phyloP scores from a whole-genome alignment of 108 stramenopile species.

The Nitzschia sp. region DNA sequence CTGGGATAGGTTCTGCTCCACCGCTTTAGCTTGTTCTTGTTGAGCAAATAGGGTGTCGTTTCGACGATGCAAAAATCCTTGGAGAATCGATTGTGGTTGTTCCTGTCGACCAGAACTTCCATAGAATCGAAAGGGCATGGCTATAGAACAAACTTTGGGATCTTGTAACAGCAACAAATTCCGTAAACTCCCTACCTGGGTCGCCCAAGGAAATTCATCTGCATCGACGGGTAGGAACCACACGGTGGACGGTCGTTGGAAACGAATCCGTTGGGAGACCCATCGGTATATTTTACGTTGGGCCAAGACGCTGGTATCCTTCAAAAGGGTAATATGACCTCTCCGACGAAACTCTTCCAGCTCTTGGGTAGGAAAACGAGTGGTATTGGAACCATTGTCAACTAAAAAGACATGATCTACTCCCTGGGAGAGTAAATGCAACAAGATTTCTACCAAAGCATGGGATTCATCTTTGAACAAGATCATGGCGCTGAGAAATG shows the following conservation, averaged over 20 bases:
- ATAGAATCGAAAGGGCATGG: constrained; percentile 15
- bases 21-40: too few relatives aligned
- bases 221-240: constrained; percentile 12
- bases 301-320: neutral
- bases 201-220: constrained; percentile 22
- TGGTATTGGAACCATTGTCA: constrained; percentile 3
- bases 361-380: neutral
- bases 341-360: neutral
- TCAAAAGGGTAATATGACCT: constrained; percentile 1
- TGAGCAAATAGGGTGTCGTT: neutral
- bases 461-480: constrained; percentile 23
- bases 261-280: constrained; percentile 1
- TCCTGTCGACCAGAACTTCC: constrained; percentile 14
- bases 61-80: constrained; percentile 12
- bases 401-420: constrained; percentile 17
- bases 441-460: constrained; percentile 10
- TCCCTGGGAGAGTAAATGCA: constrained; percentile 13
- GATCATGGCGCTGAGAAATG: neutral
- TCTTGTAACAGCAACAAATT: constrained; percentile 8
- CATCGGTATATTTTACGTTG: constrained; percentile 1
- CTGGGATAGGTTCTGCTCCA: too few relatives aligned
- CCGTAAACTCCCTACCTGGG: constrained; percentile 1
- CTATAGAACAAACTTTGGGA: constrained; percentile 7
- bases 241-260: neutral
- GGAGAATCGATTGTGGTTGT: constrained; percentile 9